Base-by-base conservation (phyloP, 2,329 filamentous ascomycete species). In the Lomentospora prolificans region DNA sequence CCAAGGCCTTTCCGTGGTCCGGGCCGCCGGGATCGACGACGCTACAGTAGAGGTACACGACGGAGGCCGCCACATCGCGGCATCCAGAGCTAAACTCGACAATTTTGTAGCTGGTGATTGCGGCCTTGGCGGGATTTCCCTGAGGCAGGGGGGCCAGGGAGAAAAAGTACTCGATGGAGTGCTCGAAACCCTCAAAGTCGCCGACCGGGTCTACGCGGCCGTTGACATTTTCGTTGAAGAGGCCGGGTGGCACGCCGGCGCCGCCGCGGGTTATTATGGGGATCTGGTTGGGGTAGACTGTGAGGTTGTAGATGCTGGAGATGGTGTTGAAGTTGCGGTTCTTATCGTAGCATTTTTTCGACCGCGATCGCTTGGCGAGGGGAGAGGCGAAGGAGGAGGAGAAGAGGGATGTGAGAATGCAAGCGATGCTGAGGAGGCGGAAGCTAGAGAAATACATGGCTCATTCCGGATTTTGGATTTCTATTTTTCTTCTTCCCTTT, bases 161-260 rank as follows among this genome's bases (percentile, higher is more conserved):
- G 57, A 74, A 74, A 60, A 75, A 75, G 60, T 73, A 73, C 62
- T 74, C 72, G 55, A 72, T 70, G 17, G 67, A 70, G 50, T 73
- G 68, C 39, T 71, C 64, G 55, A 73, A 73, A 9, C 67, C 67
- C 12, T 62, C 64, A 60, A 74, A 75, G 48, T 72, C 68, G 57
- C 72, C 72, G 9, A 74, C 62, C 2, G 72, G 72, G 7, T 68
- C 65, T 55, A 74, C 67, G 2, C 72, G 64, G 14, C 72, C 72
- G 6, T 61, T 65, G 6, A 70, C 70, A 14, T 72, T 60, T 5
- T 64, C 55, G 57, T 61, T 63, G 61, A 75, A 74, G 46, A 75
- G 66, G 3, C 68, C 67, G 6, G 64, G 57, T 1, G 72, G 71
- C 5, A 74, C 68, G 25, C 63, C 67, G 0, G 62, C 59, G 2